A percentile compares a stretch with the other conserved stretches of the same genome.
phyloP scores from a whole-genome alignment of 208 protist species.

The Leishmania gerbilli region DNA sequence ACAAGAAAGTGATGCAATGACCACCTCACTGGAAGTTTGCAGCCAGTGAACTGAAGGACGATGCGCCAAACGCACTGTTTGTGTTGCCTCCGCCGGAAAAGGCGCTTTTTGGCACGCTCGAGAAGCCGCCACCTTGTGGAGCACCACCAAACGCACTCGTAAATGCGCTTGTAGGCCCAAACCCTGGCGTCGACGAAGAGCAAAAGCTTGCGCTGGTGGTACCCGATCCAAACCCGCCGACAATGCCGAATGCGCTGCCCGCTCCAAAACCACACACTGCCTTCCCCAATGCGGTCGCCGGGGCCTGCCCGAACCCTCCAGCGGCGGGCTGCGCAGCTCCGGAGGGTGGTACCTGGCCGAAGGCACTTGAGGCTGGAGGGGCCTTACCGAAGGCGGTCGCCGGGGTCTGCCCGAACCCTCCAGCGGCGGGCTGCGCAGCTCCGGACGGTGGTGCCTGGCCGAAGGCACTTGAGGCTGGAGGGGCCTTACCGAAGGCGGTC shows the following conservation, averaged over 20 bases:
- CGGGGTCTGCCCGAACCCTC: conserved; percentile 6
- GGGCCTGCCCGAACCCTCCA: conserved; percentile 10
- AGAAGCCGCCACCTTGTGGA: conserved; percentile 16
- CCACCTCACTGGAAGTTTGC: conserved; percentile 16
- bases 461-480: not conserved
- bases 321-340: conserved; percentile 1
- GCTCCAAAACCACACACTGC: not conserved
- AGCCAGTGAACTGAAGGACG: conserved; percentile 29
- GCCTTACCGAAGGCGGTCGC: conserved; percentile 1
- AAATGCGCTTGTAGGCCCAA: conserved; percentile 16
- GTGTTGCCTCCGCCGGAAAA: conserved; percentile 28
- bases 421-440: not conserved
- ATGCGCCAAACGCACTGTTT: conserved; percentile 27
- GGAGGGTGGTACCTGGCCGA: conserved; percentile 15
- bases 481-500: conserved; percentile 21
- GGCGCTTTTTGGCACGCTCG: conserved; percentile 26
- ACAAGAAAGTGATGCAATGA: not conserved
- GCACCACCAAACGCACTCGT: conserved; percentile 27
- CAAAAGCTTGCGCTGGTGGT: not conserved
- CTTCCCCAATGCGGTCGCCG: not conserved
- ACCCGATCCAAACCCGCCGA: not conserved
- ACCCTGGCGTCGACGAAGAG: not conserved
- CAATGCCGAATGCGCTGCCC: not conserved
- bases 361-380: conserved; percentile 4
- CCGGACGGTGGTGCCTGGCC: not conserved